Conservation (phyloP, 108 stramenopile genomes). For the Cyclotella cryptica region DNA sequence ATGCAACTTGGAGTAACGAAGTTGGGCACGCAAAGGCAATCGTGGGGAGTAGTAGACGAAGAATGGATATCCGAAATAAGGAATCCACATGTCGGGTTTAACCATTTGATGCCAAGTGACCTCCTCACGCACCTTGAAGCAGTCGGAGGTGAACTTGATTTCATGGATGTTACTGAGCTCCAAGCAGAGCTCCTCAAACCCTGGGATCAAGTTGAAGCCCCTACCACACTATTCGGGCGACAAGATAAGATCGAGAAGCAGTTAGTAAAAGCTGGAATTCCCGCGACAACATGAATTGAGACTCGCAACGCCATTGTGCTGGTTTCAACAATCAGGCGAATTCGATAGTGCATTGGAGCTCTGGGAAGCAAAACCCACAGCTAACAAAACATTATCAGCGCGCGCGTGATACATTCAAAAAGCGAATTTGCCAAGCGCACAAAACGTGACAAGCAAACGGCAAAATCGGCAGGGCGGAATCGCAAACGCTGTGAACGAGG, state of each 20-base stretch:
- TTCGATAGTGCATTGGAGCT: not conserved
- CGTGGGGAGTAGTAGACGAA: too few species aligned
- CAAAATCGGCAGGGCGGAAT: not conserved
- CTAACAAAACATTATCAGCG: not conserved
- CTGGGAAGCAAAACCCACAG: conserved; percentile 2
- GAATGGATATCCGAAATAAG: too few species aligned
- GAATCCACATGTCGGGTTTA: too few species aligned
- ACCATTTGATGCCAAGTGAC: not conserved
- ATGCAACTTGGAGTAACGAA: not conserved
- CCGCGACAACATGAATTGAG: not conserved
- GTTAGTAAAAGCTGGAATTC: not conserved
- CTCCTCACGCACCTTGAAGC: not conserved
- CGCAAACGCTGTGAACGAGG: not conserved
- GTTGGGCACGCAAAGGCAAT: too few species aligned
- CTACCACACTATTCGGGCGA: not conserved
- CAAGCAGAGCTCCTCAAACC: not conserved
- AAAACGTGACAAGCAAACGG: conserved; percentile 2
- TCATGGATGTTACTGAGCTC: not conserved
- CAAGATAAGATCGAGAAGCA: not conserved
- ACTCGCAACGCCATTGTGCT: conserved; percentile 1
- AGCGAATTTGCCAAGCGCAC: not conserved
- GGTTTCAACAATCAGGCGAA: conserved; percentile 7
- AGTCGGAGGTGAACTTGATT: not conserved
- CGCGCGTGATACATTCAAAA: conserved; percentile 2
- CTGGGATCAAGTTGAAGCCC: conserved; percentile 16